Evolutionary conservation across 78 protist genomes (phyloP).

Genomic region (Creolimax fragrantissima): DNA sequence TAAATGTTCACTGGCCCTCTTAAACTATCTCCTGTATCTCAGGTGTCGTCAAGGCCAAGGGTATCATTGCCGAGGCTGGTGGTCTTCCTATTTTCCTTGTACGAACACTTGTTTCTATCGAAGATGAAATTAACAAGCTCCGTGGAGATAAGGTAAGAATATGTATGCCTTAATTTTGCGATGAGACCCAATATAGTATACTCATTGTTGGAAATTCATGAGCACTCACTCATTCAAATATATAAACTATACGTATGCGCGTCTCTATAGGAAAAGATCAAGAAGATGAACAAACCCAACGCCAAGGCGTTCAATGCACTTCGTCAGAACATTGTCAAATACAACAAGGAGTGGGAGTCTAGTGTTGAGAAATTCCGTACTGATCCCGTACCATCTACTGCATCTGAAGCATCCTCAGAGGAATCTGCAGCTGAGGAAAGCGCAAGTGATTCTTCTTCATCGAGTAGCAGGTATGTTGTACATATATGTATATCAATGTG

Average conservation of each 20-base stretch:
- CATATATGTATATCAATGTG: too few relatives aligned
- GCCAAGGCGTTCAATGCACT: conserved; percentile 39
- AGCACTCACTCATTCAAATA: too few relatives aligned
- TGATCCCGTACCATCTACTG: neutral
- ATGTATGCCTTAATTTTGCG: neutral
- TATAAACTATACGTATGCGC: too few relatives aligned
- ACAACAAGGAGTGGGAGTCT: conserved; percentile 28
- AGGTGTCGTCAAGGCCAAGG: neutral
- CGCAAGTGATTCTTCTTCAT: neutral
- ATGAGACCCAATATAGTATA: too few relatives aligned
- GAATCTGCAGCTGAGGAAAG: neutral
- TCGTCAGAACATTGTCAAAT: conserved; percentile 48
- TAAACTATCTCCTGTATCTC: too few relatives aligned
- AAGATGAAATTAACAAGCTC: neutral
- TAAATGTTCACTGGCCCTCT: too few relatives aligned
- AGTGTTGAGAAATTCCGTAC: neutral
- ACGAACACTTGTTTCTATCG: neutral
- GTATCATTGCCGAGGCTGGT: neutral
- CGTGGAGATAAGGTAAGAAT: neutral
- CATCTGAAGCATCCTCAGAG: neutral
- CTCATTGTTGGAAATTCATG: too few relatives aligned
- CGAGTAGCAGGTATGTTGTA: too few relatives aligned
- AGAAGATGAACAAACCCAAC: conserved; percentile 32
- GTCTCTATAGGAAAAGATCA: conserved; percentile 20
- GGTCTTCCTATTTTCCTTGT: neutral